Percentiles rank a stretch among this genome's conserved stretches.
Conservation (phyloP, 2,329 filamentous ascomycete species). For the Magnaporthiopsis incrustans region DNA sequence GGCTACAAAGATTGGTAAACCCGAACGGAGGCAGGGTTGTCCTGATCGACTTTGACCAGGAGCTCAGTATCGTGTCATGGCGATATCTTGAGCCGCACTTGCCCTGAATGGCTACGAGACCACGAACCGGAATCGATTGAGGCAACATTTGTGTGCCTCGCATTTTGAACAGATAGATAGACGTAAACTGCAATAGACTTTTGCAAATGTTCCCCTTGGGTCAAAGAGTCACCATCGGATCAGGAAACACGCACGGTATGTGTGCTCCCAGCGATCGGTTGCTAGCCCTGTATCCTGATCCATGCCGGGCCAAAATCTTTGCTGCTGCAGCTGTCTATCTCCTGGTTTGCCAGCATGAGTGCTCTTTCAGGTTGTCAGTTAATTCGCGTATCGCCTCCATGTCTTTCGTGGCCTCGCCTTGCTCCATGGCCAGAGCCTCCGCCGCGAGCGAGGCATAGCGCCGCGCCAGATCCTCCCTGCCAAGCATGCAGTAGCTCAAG, state of each 20-base stretch:
- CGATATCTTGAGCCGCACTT: neutral
- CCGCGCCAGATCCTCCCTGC: conserved; percentile 21
- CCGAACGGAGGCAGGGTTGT: neutral
- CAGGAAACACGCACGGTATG: too few relatives aligned
- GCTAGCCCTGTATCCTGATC: too few relatives aligned
- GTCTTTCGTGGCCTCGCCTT: conserved; percentile 20
- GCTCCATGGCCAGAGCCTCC: conserved; percentile 23
- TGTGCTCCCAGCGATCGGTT: too few relatives aligned
- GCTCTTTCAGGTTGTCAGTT: conserved; percentile 21
- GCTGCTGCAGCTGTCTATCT: too few relatives aligned
- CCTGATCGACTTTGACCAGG: neutral
- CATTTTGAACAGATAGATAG: too few relatives aligned
- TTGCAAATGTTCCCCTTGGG: too few relatives aligned
- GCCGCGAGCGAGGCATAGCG: conserved; percentile 24
- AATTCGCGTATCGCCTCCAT: conserved; percentile 23
- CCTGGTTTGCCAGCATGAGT: conserved; percentile 13
- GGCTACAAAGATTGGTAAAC: neutral
- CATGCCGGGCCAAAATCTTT: too few relatives aligned
- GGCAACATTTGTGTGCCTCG: too few relatives aligned
- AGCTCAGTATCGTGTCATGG: neutral
- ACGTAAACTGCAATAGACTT: too few relatives aligned
- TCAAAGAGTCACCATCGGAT: too few relatives aligned
- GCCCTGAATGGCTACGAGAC: too few relatives aligned
- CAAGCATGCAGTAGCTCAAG: conserved; percentile 28
- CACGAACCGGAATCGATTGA: too few relatives aligned